Base-by-base conservation (phyloP, 495 filamentous ascomycete species). In the Stereocaulon alpinum region DNA sequence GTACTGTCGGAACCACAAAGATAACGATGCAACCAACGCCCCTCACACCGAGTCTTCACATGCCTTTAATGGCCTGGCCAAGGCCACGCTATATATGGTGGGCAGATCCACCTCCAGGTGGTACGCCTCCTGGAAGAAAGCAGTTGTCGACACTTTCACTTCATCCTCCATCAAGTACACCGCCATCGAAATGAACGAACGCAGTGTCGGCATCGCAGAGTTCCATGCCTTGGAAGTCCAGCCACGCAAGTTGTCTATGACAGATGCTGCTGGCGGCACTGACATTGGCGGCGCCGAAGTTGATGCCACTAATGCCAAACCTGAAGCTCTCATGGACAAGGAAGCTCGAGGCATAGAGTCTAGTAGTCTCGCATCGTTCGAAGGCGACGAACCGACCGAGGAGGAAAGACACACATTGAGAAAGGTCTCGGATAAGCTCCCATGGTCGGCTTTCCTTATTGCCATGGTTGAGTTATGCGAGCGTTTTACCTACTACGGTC, bases 401-500 rank as follows among this genome's bases (percentile, higher is more conserved):
- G 66, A 77, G 14, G 82, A 85, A 67, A 73, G 71, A 65, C 66
- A 61, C 11, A 71, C 70, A 7, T 68, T 85, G 20, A 76, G 77
- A 34, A 75, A 78, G 53, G 68, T 85, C 27, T 70, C 81, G 4
- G 81, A 82, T 64, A 77, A 77, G 62, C 63, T 85, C 40, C 81
- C 82, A 10, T 37, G 72, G 61, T 76, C 77, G 6, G 77, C 81
- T 52, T 86, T 78, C 73, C 69, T 84, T 48, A 80, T 87, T 27
- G 80, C 79, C 5, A 55, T 83, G 42, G 77, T 86, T 56, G 84
- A 86, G 63, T 62, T 86, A 44, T 82, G 80, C 65, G 84, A 87
- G 72, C 79, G 84, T 59, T 86, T 86, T 67, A 78, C 81, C 61
- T 87, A 82, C 76, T 86, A 85, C 68, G 82, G 83, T 55, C 74